These are phyloP conservation scores for Casaregolazyma lundiana DNA, from an alignment of 1,139 yeast species.

Conservation along the genomic window DNA sequence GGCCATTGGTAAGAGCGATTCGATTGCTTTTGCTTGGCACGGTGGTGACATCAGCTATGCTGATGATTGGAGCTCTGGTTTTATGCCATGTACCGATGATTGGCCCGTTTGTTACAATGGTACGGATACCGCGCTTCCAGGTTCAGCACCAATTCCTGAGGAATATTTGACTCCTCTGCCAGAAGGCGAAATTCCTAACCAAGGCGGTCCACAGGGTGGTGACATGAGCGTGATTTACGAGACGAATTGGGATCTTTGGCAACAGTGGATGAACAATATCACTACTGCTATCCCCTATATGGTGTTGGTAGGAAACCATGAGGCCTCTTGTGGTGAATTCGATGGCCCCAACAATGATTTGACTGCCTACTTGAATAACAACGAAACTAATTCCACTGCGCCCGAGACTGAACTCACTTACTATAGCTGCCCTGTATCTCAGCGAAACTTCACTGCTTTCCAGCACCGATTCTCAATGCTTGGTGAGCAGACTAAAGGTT, in stretches of 20 bases:
- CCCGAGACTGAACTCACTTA: conserved; percentile 12
- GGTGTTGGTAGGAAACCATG: conserved; percentile 31
- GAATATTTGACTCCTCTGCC: conserved; percentile 18
- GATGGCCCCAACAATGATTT: conserved; percentile 22
- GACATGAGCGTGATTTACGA: conserved; percentile 24
- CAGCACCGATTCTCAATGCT: conserved; percentile 28
- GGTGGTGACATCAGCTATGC: conserved; percentile 30
- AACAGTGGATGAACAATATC: conserved; percentile 25
- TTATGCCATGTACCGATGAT: conserved; percentile 17
- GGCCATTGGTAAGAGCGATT: conserved; percentile 19
- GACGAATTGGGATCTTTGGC: conserved; percentile 23
- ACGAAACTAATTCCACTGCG: conserved; percentile 15
- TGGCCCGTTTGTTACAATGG: conserved; percentile 9
- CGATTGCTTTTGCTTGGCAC: conserved; percentile 25
- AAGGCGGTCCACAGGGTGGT: conserved; percentile 9
- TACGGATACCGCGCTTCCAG: conserved; percentile 16
- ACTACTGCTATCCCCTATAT: conserved; percentile 25
- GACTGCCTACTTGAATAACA: conserved; percentile 17
- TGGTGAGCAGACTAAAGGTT: conserved; percentile 16
- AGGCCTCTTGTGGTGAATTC: conserved; percentile 26
- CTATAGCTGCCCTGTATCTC: conserved; percentile 26
- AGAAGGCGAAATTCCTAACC: conserved; percentile 17
- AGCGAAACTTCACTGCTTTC: conserved; percentile 27
- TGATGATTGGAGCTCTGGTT: conserved; percentile 28
- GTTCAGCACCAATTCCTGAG: conserved; percentile 15